These are phyloP conservation scores for Coniochaeta prunicola DNA, from an alignment of 2,329 filamentous ascomycete genomes.

Conservation along the genomic window DNA sequence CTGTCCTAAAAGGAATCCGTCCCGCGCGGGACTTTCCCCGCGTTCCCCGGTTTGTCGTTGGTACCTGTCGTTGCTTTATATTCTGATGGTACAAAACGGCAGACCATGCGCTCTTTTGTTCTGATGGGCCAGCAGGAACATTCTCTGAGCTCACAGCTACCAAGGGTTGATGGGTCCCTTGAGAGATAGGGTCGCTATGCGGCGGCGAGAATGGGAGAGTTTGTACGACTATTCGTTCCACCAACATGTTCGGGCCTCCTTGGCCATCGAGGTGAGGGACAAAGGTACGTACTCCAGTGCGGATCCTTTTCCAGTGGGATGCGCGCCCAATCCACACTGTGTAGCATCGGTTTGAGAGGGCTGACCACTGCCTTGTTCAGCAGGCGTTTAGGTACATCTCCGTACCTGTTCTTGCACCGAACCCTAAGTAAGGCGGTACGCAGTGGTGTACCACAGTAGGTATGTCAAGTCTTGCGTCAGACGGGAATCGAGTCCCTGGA, in stretches of 20 bases:
- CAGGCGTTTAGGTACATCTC: too few relatives aligned
- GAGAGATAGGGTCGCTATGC: background rate
- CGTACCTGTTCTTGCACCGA: too few relatives aligned
- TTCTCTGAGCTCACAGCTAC: background rate
- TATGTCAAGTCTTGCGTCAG: too few relatives aligned
- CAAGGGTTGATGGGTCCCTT: background rate
- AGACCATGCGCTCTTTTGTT: background rate
- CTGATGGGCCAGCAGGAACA: background rate
- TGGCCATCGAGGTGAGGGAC: background rate
- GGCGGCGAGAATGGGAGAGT: background rate
- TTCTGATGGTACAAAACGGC: background rate
- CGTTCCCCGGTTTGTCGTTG: background rate
- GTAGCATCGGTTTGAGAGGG: background rate
- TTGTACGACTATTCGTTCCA: background rate
- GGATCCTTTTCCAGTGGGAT: background rate
- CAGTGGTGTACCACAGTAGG: too few relatives aligned
- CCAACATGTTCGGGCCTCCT: background rate
- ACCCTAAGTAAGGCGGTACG: too few relatives aligned
- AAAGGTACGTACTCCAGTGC: background rate
- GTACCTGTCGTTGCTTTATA: background rate
- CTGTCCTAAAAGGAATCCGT: background rate
- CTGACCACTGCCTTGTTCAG: background rate
- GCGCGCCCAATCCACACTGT: background rate
- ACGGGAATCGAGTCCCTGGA: background rate
- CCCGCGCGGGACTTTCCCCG: background rate